A percentile compares a stretch with the other conserved stretches of the same genome.
phyloP scores from a whole-genome alignment of 768 basidiomycete species.

The Boletus rufocinnamomeus region DNA sequence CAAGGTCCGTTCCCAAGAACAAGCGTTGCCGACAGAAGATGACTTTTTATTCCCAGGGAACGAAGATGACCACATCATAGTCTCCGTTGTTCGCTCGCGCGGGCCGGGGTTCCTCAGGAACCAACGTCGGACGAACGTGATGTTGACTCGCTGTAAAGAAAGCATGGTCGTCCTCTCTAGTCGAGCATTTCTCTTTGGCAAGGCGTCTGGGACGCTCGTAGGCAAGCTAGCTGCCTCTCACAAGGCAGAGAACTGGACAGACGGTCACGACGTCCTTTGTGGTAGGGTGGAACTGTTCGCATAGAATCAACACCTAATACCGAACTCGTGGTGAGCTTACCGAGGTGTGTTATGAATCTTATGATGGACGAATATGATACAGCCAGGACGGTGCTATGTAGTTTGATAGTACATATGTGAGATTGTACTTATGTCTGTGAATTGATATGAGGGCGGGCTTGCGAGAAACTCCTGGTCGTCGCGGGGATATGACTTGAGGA shows the following conservation, averaged over 20 bases:
- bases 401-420: neutral
- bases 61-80: constrained; percentile 73
- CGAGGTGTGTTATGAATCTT: too few species aligned
- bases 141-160: constrained; percentile 74
- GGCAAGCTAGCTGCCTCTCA: constrained; percentile 26
- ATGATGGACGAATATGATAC: too few species aligned
- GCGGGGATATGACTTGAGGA: neutral
- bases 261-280: constrained; percentile 11
- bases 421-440: too few species aligned
- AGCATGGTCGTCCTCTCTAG: constrained; percentile 75
- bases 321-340: neutral
- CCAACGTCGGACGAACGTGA: constrained; percentile 74
- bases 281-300: neutral
- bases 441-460: neutral
- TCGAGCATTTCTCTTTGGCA: constrained; percentile 28
- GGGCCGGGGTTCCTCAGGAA: constrained; percentile 65
- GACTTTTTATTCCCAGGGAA: constrained; percentile 53
- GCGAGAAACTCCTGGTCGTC: neutral
- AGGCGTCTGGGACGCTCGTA: constrained; percentile 25
- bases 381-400: too few species aligned
- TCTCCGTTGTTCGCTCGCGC: constrained; percentile 65
- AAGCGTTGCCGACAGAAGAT: constrained; percentile 6
- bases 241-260: constrained; percentile 17
- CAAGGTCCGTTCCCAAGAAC: constrained; percentile 55
- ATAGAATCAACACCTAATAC: neutral